phyloP scores from a whole-genome alignment of 495 filamentous ascomycete genomes.

The Pseudevernia furfuracea region DNA sequence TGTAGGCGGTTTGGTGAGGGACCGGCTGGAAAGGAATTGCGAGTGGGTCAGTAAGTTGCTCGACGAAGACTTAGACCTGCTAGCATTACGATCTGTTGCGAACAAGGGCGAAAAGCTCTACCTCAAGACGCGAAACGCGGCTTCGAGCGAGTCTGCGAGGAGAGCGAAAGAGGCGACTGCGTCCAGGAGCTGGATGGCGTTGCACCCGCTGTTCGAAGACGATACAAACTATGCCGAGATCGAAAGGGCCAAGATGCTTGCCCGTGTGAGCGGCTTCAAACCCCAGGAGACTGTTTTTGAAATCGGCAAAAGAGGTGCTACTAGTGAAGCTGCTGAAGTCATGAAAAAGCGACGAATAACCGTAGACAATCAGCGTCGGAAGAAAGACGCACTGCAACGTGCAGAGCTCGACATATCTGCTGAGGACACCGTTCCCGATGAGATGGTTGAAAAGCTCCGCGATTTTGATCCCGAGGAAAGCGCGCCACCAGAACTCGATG shows the following conservation, averaged over 20 bases:
- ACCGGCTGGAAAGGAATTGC: constrained; percentile 59
- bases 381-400: constrained; percentile 34
- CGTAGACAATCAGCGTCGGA: constrained; percentile 33
- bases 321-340: constrained; percentile 64
- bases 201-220: constrained; percentile 71
- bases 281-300: constrained; percentile 94
- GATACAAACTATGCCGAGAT: constrained; percentile 53
- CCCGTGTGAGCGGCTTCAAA: constrained; percentile 74
- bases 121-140: constrained; percentile 76
- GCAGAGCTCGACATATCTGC: not conserved
- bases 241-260: constrained; percentile 75
- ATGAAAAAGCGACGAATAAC: constrained; percentile 61
- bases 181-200: constrained; percentile 57
- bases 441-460: constrained; percentile 31
- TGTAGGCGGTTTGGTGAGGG: constrained; percentile 62
- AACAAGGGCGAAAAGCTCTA: constrained; percentile 91
- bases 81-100: constrained; percentile 59
- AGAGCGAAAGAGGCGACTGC: constrained; percentile 65
- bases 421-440: not conserved
- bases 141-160: constrained; percentile 80
- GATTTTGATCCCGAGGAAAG: constrained; percentile 21
- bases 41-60: constrained; percentile 76
- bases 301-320: constrained; percentile 56
- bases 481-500: constrained; percentile 32
- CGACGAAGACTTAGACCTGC: constrained; percentile 65